Conservation (phyloP, 352 stramenopile species). For the Phytophthora sansomeana region DNA sequence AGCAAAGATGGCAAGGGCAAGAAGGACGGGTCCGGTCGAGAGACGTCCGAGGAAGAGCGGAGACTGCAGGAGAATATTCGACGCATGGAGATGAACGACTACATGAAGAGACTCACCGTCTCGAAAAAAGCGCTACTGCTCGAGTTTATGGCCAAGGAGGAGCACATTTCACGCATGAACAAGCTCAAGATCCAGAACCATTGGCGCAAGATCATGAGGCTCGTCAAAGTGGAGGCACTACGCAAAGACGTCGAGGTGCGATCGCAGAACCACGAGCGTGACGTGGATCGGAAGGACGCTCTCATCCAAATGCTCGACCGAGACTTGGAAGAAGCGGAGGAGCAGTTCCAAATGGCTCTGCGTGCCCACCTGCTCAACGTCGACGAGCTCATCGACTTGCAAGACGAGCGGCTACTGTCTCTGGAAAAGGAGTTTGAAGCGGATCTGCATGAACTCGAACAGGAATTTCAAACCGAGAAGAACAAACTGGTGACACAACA, state of each 20-base stretch:
- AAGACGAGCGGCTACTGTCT: constrained; percentile 87
- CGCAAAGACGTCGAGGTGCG: constrained; percentile 94
- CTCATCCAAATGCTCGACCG: constrained; percentile 96
- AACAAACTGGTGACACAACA: constrained; percentile 82
- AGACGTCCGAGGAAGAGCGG: constrained; percentile 73
- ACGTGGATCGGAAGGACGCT: constrained; percentile 95
- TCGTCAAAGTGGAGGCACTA: constrained; percentile 93
- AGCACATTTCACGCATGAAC: constrained; percentile 81
- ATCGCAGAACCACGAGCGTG: constrained; percentile 95
- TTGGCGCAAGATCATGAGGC: constrained; percentile 96
- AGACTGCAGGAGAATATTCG: constrained; percentile 81
- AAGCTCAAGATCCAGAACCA: constrained; percentile 95
- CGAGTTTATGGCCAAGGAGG: constrained; percentile 82
- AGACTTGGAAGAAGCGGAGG: constrained; percentile 93
- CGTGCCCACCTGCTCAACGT: constrained; percentile 91
- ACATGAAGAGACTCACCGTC: constrained; percentile 80
- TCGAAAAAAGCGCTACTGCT: constrained; percentile 81
- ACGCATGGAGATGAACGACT: constrained; percentile 88
- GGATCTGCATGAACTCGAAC: constrained; percentile 85
- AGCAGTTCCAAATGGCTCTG: constrained; percentile 94
- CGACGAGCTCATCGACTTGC: constrained; percentile 92
- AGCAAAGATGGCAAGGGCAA: constrained; percentile 76
- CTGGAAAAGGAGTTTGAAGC: constrained; percentile 93
- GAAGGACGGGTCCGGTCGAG: constrained; percentile 53
- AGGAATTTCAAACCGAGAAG: constrained; percentile 88